Percentiles rank a stretch among this genome's conserved stretches.
These are phyloP conservation scores for Eleusine indica DNA, from an alignment of 176 grass and related monocot species.

Conservation along the genomic window DNA sequence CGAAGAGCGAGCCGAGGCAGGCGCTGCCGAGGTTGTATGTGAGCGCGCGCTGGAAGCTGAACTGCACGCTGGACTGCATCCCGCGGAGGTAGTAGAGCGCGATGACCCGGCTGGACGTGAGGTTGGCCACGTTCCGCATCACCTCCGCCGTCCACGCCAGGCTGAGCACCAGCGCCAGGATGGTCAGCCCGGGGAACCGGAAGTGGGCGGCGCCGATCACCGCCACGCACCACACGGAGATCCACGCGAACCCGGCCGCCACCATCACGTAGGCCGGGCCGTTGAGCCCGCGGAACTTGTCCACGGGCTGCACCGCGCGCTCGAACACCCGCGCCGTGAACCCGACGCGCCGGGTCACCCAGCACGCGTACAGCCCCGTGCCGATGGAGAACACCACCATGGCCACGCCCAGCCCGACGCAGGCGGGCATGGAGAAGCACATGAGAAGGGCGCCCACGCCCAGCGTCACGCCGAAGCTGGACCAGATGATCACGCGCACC, in stretches of 20 bases:
- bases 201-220: slow-evolving; percentile 89
- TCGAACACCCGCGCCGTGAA: slow-evolving; percentile 73
- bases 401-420: slow-evolving; percentile 63
- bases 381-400: slow-evolving; percentile 90
- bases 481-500: slow-evolving; percentile 86
- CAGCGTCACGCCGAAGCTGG: slow-evolving; percentile 66
- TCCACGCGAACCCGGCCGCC: slow-evolving; percentile 76
- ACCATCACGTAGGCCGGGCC: slow-evolving; percentile 94
- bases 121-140: slow-evolving; percentile 95
- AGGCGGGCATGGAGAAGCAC: slow-evolving; percentile 82
- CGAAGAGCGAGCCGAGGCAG: slow-evolving; percentile 89
- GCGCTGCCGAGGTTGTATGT: slow-evolving; percentile 91
- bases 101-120: slow-evolving; percentile 89
- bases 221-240: slow-evolving; percentile 80
- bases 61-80: slow-evolving; percentile 88
- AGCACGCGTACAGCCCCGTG: slow-evolving; percentile 85
- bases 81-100: slow-evolving; percentile 98
- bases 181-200: slow-evolving; percentile 73
- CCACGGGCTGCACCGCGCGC: slow-evolving; percentile 61
- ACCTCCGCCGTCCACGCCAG: slow-evolving; percentile 92
- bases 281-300: slow-evolving; percentile 76
- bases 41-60: slow-evolving; percentile 97
- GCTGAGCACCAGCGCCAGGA: slow-evolving; percentile 75
- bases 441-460: slow-evolving; percentile 74
- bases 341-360: slow-evolving; percentile 65